phyloP scores from a whole-genome alignment of 345 rosid species.

The Bretschneidera sinensis region DNA sequence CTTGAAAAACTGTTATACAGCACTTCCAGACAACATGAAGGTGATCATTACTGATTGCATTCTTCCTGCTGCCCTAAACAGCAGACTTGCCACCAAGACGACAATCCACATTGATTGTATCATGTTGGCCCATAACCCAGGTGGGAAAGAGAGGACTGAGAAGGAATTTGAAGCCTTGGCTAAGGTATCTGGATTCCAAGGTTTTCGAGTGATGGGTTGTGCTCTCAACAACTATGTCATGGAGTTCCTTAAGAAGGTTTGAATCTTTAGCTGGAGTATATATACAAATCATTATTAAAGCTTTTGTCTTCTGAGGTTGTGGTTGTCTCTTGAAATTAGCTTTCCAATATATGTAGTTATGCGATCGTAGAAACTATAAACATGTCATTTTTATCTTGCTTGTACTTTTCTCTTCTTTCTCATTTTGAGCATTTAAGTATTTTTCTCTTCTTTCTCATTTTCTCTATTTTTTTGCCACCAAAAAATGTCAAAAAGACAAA shows the following conservation, averaged over 20 bases:
- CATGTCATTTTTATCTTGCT: no score
- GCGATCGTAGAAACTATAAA: no score
- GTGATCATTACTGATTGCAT: constrained; percentile 73
- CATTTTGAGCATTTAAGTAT: no score
- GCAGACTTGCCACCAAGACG: constrained; percentile 55
- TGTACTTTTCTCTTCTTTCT: no score
- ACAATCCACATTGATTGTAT: constrained; percentile 69
- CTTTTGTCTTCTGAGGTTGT: no score
- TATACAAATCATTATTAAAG: no score
- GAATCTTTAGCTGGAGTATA: constrained; percentile 11
- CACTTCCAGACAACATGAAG: constrained; percentile 71
- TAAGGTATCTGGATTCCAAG: constrained; percentile 66
- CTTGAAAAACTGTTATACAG: constrained; percentile 67
- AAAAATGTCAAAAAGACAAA: no score
- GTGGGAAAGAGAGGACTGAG: constrained; percentile 88
- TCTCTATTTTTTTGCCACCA: no score
- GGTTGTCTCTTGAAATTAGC: no score
- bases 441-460: no score
- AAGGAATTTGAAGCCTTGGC: constrained; percentile 79
- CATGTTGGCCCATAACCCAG: constrained; percentile 95
- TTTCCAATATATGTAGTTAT: no score
- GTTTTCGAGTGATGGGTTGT: constrained; percentile 50
- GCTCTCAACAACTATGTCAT: constrained; percentile 62
- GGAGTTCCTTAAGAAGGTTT: constrained; percentile 64
- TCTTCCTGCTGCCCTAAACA: constrained; percentile 72